Percentiles rank a stretch among this genome's conserved stretches.
These are phyloP conservation scores for Pseudonitzschia pungens DNA, from an alignment of 108 stramenopile genomes.

Conservation along the genomic window DNA sequence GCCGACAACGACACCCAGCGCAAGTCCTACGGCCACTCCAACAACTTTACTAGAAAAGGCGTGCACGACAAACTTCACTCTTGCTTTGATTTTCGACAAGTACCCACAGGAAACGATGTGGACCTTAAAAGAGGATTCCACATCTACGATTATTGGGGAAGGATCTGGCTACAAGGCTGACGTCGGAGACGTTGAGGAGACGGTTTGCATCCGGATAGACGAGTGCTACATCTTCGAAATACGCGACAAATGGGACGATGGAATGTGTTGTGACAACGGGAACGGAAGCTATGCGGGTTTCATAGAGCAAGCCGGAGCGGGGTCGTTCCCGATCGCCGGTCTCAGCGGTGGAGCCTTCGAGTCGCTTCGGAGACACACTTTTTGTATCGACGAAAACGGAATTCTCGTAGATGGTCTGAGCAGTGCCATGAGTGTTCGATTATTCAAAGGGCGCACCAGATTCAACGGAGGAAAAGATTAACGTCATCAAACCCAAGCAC, in stretches of 20 bases:
- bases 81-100: background rate
- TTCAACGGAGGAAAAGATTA: too few species aligned
- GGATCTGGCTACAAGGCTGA: background rate
- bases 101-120: constrained; percentile 1
- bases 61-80: constrained; percentile 6
- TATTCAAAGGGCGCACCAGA: background rate
- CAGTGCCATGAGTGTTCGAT: background rate
- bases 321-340: background rate
- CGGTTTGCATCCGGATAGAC: background rate
- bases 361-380: background rate
- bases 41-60: background rate
- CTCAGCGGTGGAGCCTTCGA: constrained; percentile 7
- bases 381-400: constrained; percentile 11
- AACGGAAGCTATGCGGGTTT: constrained; percentile 8
- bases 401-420: background rate
- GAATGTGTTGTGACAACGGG: constrained; percentile 13
- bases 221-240: constrained; percentile 1
- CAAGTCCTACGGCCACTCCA: background rate
- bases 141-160: background rate
- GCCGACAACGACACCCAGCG: background rate
- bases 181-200: background rate
- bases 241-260: constrained; percentile 12
- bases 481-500: too few species aligned
- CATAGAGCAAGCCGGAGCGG: background rate
- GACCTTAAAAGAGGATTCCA: background rate